Base-by-base conservation (phyloP, 768 basidiomycete genomes). In the Pleurotus eryngii region DNA sequence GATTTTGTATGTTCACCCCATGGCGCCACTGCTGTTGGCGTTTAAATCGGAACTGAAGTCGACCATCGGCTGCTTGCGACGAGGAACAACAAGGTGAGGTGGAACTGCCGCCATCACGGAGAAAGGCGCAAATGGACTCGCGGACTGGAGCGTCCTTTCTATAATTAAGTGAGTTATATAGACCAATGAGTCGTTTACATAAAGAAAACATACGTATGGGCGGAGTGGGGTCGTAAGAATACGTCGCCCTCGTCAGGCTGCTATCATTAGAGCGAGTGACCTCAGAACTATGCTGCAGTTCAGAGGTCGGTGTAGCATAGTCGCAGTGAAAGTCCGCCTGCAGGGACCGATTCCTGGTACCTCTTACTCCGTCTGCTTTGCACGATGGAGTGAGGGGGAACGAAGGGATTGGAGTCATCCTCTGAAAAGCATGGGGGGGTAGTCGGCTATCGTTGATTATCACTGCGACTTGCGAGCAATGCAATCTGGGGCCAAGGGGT, bases 11-110 rank as follows among this genome's bases (percentile, higher is more conserved):
- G 9, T 37, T 22, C 11, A 53, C 27, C 12, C 43, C 50, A 30
- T 30, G 27, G 42, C 18, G 20, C 42, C 24, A 20, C 6, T 55
- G 46, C 22, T 43, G 49, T 14, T 49, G 57, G 12, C 35, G 30
- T 22, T 17, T 27, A 5, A 42, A 18, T 55, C 49, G n/a, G 38
- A 24, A 15, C 20, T 22, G n/a, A 42, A 46, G 47, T 55, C 49
- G 30, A 38, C 30, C 43, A 47, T 18, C 12, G 58, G 46, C 11
- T 49, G 58, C 35, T n/a, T 59, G 53, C 11, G 58, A 59, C 3
- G n/a, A n/a, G 58, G 58, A 22, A 59, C 53, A 18, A 49, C 38
- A 39, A 58, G 55, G 43, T 56, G 42, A 11, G 43, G 42, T 26
- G 55, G 55, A 8, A 56, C 46, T 8, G 14, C 26, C 24, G 45